phyloP scores from a whole-genome alignment of 1,284 basidiomycete genomes.

The Melampsora larici-populina region DNA sequence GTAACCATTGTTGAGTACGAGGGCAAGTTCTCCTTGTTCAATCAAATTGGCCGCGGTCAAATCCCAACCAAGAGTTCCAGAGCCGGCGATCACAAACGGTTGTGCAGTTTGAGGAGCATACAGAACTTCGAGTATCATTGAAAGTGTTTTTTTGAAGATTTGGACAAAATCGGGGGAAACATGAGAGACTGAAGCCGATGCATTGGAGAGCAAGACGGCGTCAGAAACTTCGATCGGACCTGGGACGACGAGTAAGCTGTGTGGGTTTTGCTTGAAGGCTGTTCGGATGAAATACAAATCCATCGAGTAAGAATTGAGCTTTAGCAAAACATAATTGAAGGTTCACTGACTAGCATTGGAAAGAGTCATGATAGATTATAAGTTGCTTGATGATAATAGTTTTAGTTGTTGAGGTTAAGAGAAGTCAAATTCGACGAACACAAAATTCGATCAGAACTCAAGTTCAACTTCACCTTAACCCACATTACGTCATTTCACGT shows the following conservation, averaged over 20 bases:
- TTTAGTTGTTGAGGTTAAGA: too few species aligned
- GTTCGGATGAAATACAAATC: background rate
- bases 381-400: too few species aligned
- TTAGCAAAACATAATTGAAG: too few species aligned
- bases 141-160: conserved; percentile 83
- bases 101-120: conserved; percentile 65
- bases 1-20: conserved; percentile 64
- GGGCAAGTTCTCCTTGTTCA: conserved; percentile 69
- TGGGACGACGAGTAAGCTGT: conserved; percentile 61
- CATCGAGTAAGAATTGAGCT: too few species aligned
- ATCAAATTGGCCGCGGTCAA: conserved; percentile 78
- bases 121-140: conserved; percentile 76
- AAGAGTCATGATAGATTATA: too few species aligned
- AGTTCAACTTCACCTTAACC: too few species aligned
- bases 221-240: conserved; percentile 78
- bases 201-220: conserved; percentile 77
- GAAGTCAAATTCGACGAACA: too few species aligned
- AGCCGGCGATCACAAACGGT: conserved; percentile 85
- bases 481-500: too few species aligned
- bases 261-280: conserved; percentile 46
- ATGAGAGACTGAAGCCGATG: conserved; percentile 82
- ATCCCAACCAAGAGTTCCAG: conserved; percentile 88
- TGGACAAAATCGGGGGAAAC: conserved; percentile 85
- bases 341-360: too few species aligned
- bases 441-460: too few species aligned